Evolutionary conservation across 768 basidiomycete genomes (phyloP).

Genomic region (Favolaschia claudopus): DNA sequence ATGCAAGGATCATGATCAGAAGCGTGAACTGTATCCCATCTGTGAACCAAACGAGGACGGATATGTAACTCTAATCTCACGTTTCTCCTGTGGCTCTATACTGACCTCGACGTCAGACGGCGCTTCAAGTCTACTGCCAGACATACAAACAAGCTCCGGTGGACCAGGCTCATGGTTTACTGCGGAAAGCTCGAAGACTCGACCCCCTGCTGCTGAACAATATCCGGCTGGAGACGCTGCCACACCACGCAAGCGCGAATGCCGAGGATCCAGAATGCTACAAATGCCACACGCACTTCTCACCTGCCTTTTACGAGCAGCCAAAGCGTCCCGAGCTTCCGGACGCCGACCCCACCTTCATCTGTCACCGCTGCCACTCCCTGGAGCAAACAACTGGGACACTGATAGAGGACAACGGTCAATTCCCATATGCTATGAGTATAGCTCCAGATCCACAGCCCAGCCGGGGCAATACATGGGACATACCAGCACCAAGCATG

Average conservation of each 20-base stretch:
- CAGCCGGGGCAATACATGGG: no score
- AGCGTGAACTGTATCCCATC: slow-evolving; percentile 78
- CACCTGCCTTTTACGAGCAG: slow-evolving; percentile 84
- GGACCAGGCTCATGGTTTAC: slow-evolving; percentile 79
- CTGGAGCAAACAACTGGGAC: slow-evolving; percentile 37
- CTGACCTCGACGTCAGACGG: slow-evolving; percentile 67
- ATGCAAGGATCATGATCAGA: slow-evolving; percentile 79
- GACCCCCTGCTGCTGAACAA: slow-evolving; percentile 67
- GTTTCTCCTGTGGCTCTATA: neutral
- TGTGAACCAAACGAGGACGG: slow-evolving; percentile 86
- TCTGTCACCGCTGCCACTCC: slow-evolving; percentile 59
- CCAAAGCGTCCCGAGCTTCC: slow-evolving; percentile 36
- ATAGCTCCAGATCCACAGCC: no score
- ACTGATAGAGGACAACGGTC: slow-evolving; percentile 27
- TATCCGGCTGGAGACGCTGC: slow-evolving; percentile 46
- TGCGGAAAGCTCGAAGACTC: slow-evolving; percentile 88
- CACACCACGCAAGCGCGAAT: slow-evolving; percentile 24
- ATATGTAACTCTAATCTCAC: slow-evolving; percentile 61
- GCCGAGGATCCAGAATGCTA: slow-evolving; percentile 56
- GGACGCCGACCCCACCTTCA: slow-evolving; percentile 21
- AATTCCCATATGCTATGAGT: no score
- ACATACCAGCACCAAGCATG: no score
- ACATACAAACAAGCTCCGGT: slow-evolving; percentile 83
- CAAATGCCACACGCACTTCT: slow-evolving; percentile 71
- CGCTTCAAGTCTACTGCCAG: slow-evolving; percentile 86